Base-by-base conservation (phyloP, 192 early-diverging fungal genomes). In the Coemansia sp. region DNA sequence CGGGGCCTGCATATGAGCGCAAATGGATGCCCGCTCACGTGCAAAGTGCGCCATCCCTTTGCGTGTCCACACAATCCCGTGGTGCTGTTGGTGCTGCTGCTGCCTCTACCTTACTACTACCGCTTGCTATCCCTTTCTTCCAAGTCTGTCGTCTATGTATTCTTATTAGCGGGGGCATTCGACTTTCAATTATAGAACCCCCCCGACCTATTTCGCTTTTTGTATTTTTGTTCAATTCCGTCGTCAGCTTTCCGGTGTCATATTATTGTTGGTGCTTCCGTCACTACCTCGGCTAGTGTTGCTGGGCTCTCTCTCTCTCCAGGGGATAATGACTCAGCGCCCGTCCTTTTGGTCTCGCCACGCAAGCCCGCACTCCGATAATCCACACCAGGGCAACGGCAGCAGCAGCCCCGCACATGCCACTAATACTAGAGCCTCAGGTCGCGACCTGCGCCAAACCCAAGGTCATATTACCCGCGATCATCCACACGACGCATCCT, bases 241-340 rank as follows among this genome's bases (percentile, higher is more conserved):
- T 55, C 24, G 33, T 55, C 3, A 13, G 12, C 12, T 29, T 12
- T 54, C 22, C 15, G 22, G 7, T 9, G 51, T 8, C 24, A 9
- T 27, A 27, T 29, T 31, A 24, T 27, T 31, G 52, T 13, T 27
- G 24, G 27, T 55, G 22, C 52, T 15, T 27, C 27, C 22, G 27
- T 31, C 52, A 55, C 52, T 31, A 27, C 52, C 51, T 27, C 24
- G 51, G 51, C 51, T 49, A 43, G 42, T 43, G 42, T 43, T 43
- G 42, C 42, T 43, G 42, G 5, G 47, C 47, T 49, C 47, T 20
- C 24, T 5, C 24, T 5, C 52, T 55, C 52, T 12, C 5, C 52
- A 72, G 73, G 60, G 67, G 31, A 75, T 43, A 72, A 77, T 77
- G 75, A 47, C 75, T n/a, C 75, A 77, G 65, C 75, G 75, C 24